Percentiles rank a stretch among this genome's conserved stretches.
Evolutionary conservation across 495 filamentous ascomycete species (phyloP).

Genomic region (Baudoinia panamericana): DNA sequence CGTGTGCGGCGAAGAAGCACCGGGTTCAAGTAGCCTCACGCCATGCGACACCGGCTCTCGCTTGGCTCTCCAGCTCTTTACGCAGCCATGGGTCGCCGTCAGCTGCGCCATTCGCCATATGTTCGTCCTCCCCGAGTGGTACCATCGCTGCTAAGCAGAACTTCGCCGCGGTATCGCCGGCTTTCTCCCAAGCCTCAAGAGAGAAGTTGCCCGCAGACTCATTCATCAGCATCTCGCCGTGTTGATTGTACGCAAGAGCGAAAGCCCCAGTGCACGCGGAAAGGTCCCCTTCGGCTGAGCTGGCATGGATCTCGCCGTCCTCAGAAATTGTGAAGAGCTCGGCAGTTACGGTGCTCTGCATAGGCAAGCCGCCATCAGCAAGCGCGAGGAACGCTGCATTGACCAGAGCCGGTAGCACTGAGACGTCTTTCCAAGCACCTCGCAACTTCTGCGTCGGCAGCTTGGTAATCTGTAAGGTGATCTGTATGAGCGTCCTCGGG

Average conservation of each 20-base stretch:
- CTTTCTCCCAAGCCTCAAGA: constrained; percentile 61
- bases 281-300: constrained; percentile 42
- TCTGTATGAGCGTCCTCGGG: constrained; percentile 54
- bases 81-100: constrained; percentile 12
- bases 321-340: constrained; percentile 34
- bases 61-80: constrained; percentile 10
- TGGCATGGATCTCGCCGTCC: constrained; percentile 37
- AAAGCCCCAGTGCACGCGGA: constrained; percentile 45
- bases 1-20: too few relatives aligned
- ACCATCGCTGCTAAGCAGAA: constrained; percentile 37
- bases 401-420: constrained; percentile 21
- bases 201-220: constrained; percentile 75
- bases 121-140: constrained; percentile 7
- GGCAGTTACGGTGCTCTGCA: constrained; percentile 9
- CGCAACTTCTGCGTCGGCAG: constrained; percentile 7
- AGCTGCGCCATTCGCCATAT: constrained; percentile 2
- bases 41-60: constrained; percentile 11
- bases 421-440: constrained; percentile 1
- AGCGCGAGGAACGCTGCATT: constrained; percentile 26
- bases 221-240: constrained; percentile 58
- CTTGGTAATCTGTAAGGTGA: constrained; percentile 57
- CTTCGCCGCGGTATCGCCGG: constrained; percentile 47
- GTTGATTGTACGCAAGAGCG: constrained; percentile 62
- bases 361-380: constrained; percentile 13
- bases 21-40: constrained; percentile 8